phyloP scores from a whole-genome alignment of 2,329 filamentous ascomycete genomes.

The Ophiostoma ips region DNA sequence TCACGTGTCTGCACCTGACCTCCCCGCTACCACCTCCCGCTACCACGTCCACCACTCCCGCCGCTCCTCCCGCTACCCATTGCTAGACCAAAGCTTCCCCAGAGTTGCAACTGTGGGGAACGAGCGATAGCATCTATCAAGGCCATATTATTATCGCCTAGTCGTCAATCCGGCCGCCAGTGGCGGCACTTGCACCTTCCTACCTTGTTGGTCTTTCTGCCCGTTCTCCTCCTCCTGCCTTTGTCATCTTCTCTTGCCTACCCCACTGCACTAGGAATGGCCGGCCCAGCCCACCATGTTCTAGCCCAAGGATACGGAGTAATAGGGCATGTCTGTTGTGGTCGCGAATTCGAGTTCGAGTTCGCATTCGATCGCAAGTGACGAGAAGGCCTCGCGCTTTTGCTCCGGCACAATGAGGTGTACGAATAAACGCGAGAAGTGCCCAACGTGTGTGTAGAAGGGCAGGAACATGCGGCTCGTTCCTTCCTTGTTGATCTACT shows the following conservation, averaged over 20 bases:
- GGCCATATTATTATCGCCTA: background rate
- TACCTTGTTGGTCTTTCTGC: background rate
- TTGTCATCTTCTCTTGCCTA: background rate
- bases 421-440: too few relatives aligned
- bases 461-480: too few relatives aligned
- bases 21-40: background rate
- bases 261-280: background rate
- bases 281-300: background rate
- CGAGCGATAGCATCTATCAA: background rate
- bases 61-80: background rate
- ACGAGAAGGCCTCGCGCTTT: too few relatives aligned
- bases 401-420: too few relatives aligned
- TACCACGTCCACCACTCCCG: background rate
- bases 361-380: background rate
- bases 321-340: too few relatives aligned
- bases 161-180: background rate
- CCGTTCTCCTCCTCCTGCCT: background rate
- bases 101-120: background rate
- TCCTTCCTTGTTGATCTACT: too few relatives aligned
- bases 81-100: background rate
- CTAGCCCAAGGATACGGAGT: background rate
- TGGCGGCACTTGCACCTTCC: background rate
- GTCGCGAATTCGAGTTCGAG: background rate
- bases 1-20: background rate
- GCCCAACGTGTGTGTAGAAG: too few relatives aligned